phyloP scores from a whole-genome alignment of 768 basidiomycete species.

The Megacollybia marginata region DNA sequence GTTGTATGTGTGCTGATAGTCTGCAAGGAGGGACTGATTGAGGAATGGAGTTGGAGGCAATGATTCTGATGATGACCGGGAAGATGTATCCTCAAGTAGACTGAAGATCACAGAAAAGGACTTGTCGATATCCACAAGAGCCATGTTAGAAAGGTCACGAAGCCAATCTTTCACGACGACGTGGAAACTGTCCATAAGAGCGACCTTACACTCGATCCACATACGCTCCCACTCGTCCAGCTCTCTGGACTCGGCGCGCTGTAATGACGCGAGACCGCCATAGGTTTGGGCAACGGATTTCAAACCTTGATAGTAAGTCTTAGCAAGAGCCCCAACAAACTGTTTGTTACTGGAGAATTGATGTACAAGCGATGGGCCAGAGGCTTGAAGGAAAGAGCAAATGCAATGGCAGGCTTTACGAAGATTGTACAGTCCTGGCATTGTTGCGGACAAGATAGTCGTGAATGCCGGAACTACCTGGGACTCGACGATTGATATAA shows the following conservation, averaged over 20 bases:
- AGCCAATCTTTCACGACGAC: conserved; percentile 44
- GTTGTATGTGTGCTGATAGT: conserved; percentile 66
- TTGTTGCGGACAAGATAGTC: conserved; percentile 33
- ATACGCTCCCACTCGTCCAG: conserved; percentile 64
- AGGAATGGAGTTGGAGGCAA: conserved; percentile 45
- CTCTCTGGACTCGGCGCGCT: conserved; percentile 17
- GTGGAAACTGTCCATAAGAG: conserved; percentile 65
- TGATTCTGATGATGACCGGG: conserved; percentile 19
- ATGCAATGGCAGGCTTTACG: conserved; percentile 59
- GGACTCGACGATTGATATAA: conserved; percentile 24
- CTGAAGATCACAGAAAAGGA: conserved; percentile 53
- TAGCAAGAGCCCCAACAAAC: conserved; percentile 51
- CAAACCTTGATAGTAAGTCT: conserved; percentile 54
- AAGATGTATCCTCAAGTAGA: conserved; percentile 40
- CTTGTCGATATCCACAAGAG: conserved; percentile 40
- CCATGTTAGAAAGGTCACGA: conserved; percentile 35
- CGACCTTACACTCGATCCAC: conserved; percentile 69
- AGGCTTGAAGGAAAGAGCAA: conserved; percentile 42
- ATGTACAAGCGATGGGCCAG: conserved; percentile 40
- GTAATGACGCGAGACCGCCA: conserved; percentile 40
- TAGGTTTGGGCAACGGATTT: conserved; percentile 49
- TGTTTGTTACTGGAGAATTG: conserved; percentile 44
- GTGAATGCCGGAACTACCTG: conserved; percentile 56
- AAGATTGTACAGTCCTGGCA: conserved; percentile 51
- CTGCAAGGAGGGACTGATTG: conserved; percentile 57